phyloP scores from a whole-genome alignment of 768 basidiomycete species.

The Hypholoma sublateritium region DNA sequence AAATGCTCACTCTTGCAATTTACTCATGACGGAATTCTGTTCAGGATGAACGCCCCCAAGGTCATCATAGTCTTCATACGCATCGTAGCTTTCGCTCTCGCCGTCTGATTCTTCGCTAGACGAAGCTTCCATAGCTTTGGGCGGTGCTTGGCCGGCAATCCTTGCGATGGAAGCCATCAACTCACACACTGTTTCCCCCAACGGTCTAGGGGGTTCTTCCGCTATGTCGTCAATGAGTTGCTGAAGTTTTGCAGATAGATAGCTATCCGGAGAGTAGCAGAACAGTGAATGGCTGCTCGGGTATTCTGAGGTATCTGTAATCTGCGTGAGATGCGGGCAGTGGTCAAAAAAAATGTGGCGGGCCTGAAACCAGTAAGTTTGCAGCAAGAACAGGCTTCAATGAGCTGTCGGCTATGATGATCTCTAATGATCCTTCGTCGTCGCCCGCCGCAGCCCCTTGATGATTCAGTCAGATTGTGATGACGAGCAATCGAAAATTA shows the following conservation, averaged over 20 bases:
- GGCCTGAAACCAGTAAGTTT: conserved; percentile 52
- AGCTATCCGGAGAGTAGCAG: conserved; percentile 49
- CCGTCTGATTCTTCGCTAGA: conserved; percentile 30
- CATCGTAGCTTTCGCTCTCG: conserved; percentile 34
- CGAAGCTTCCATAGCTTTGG: not conserved
- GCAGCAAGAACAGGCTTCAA: conserved; percentile 34
- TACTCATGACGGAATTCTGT: conserved; percentile 23
- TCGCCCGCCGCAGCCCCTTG: conserved; percentile 55
- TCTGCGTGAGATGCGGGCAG: not conserved
- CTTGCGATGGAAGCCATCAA: conserved; percentile 37
- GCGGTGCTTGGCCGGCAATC: conserved; percentile 16
- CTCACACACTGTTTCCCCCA: conserved; percentile 44
- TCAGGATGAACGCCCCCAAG: conserved; percentile 24
- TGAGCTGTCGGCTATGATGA: conserved; percentile 37
- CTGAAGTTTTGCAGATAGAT: conserved; percentile 39
- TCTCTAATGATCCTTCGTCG: conserved; percentile 65
- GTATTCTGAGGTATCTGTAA: conserved; percentile 64
- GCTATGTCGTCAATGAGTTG: conserved; percentile 45
- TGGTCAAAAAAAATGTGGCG: conserved; percentile 10
- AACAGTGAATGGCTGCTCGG: conserved; percentile 58
- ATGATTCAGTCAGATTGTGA: not conserved
- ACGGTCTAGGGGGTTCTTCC: conserved; percentile 36
- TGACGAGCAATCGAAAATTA: conserved; percentile 13
- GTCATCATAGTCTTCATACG: conserved; percentile 39
- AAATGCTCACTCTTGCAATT: conserved; percentile 29